Conservation (phyloP, 2,329 filamentous ascomycete genomes). For the Beauveria bassiana region DNA sequence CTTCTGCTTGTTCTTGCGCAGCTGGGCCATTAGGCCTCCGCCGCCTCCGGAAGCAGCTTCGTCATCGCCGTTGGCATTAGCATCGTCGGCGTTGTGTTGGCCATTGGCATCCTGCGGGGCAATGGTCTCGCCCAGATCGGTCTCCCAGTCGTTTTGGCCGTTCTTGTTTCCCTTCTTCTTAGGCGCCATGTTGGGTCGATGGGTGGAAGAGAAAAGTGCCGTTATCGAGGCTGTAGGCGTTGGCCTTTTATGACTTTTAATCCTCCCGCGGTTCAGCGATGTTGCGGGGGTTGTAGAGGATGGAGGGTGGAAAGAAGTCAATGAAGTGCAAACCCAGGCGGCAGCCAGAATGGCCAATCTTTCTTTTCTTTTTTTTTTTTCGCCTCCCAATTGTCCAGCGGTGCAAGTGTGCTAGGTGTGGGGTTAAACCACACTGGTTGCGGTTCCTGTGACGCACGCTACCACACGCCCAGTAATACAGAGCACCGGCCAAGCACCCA, state of each 20-base stretch:
- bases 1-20: constrained; percentile 77
- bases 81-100: constrained; percentile 32
- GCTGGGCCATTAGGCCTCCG: constrained; percentile 68
- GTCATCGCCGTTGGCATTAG: constrained; percentile 41
- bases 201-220: not conserved
- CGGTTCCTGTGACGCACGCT: not conserved
- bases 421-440: not conserved
- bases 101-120: constrained; percentile 50
- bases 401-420: not conserved
- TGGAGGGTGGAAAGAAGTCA: not conserved
- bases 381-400: not conserved
- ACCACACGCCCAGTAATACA: not conserved
- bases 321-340: not conserved
- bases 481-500: not conserved
- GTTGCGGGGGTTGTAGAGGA: constrained; percentile 3
- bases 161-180: constrained; percentile 90
- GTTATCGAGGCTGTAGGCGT: not conserved
- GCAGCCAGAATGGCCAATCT: not conserved
- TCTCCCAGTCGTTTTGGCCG: constrained; percentile 87
- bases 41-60: constrained; percentile 48
- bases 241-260: not conserved
- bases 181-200: constrained; percentile 62
- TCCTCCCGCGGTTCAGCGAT: constrained; percentile 4
- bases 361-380: constrained; percentile 1
- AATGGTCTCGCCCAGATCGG: constrained; percentile 74